Evolutionary conservation across 2,329 filamentous ascomycete species (phyloP).

Genomic region (Alternaria hordeiaustralica): DNA sequence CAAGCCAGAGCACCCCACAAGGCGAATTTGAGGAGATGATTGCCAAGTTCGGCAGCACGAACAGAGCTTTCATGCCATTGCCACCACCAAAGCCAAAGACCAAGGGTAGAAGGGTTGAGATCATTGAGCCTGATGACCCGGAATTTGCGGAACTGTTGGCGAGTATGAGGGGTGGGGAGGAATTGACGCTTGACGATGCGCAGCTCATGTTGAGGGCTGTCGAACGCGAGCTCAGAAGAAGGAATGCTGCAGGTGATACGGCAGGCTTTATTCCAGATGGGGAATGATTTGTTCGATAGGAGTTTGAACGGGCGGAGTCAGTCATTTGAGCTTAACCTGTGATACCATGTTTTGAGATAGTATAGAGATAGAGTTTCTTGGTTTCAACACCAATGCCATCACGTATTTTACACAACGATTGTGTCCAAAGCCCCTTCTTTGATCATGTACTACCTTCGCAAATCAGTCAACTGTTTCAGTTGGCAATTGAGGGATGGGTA

Average conservation of each 20-base stretch:
- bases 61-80: constrained; percentile 36
- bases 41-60: constrained; percentile 50
- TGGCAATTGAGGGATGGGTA: not conserved
- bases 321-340: constrained; percentile 18
- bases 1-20: constrained; percentile 77
- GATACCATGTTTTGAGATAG: constrained; percentile 19
- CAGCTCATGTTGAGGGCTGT: constrained; percentile 26
- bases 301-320: constrained; percentile 2
- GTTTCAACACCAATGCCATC: constrained; percentile 24
- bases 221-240: constrained; percentile 20
- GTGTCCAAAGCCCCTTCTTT: not conserved
- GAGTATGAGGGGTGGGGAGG: constrained; percentile 21
- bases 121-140: constrained; percentile 25
- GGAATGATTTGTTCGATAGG: constrained; percentile 6
- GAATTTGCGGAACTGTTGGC: constrained; percentile 28
- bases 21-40: constrained; percentile 91
- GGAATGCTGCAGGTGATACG: constrained; percentile 6
- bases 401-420: not conserved
- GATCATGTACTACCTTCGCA: not conserved
- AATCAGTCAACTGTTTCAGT: not conserved
- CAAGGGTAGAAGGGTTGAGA: constrained; percentile 21
- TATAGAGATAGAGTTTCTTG: constrained; percentile 21
- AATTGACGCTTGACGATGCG: constrained; percentile 23
- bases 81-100: constrained; percentile 14
- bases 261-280: constrained; percentile 1